Evolutionary conservation across 306 rosid genomes (phyloP), one percentile per base, ranked within the genome.

Genomic region (Dicorynia guianensis): DNA sequence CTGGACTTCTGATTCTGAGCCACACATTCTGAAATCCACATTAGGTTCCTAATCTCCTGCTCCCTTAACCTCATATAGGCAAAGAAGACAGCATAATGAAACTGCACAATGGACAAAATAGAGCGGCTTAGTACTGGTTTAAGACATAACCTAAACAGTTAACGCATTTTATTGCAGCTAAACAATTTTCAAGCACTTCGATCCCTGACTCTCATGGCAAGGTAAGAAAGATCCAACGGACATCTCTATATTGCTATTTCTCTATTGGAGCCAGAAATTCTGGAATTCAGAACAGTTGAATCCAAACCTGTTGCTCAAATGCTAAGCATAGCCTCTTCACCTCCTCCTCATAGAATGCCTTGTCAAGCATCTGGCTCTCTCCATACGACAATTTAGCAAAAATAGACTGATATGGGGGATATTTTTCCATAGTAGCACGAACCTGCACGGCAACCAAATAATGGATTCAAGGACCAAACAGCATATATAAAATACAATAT

Each of bases 311-410:
- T 86, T 95, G 99, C 80, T 95, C 97, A 82, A 89, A 95, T 43
- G 99, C 89, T 77, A 95, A 71, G 87, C 99, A 95, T 63, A 87
- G 97, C 86, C 97, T 89, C 85, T 95, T 95, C 88, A 95, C 97
- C 85, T 95, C 99, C 91, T 95, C 99, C 86, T 95, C 98, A 50
- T 95, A 92, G 91, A 95, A 95, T 79, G 97, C 93, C 89, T 92
- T 92, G 85, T 95, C 99, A 66, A 95, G 97, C 97, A 90, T 87
- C 84, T 95, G 96, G 70, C 96, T 95, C 81, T 95, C 99, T 44
- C 99, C 97, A 78, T 92, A 95, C 4, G 99, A 95, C 38, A 95
- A 63, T 79, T 89, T 95, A 0, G 99, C 84, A 69, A 95, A 90
- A 66, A 95, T 92, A 12, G 97, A 76, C 81, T 95, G 98, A 83